phyloP scores from a whole-genome alignment of 495 filamentous ascomycete genomes.

The Aspergillus sparsus region DNA sequence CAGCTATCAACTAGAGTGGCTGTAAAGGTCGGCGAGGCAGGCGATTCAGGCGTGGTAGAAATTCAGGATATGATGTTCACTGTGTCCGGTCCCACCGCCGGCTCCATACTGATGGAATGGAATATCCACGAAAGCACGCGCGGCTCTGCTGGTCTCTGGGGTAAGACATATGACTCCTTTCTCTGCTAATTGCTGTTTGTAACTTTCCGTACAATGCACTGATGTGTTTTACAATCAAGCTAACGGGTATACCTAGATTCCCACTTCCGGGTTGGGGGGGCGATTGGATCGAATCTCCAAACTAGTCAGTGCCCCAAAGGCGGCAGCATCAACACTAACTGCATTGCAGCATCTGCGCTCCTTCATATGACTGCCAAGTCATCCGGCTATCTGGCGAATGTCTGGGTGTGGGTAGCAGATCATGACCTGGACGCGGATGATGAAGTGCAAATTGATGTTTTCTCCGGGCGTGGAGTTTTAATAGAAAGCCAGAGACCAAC shows the following conservation, averaged over 20 bases:
- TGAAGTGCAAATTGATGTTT: constrained; percentile 60
- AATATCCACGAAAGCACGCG: constrained; percentile 64
- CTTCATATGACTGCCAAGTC: constrained; percentile 55
- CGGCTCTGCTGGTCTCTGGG: constrained; percentile 76
- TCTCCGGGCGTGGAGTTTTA: constrained; percentile 59
- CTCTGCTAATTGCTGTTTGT: too few relatives aligned
- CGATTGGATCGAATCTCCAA: constrained; percentile 48
- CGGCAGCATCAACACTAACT: constrained; percentile 33
- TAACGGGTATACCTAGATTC: constrained; percentile 51
- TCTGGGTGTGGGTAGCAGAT: constrained; percentile 63
- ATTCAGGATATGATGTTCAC: constrained; percentile 76
- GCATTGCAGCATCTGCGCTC: constrained; percentile 56
- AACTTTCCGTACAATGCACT: too few relatives aligned
- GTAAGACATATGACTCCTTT: too few relatives aligned
- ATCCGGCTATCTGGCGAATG: constrained; percentile 59
- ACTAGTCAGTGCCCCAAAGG: not conserved
- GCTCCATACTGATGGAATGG: constrained; percentile 82
- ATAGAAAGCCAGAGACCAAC: constrained; percentile 48
- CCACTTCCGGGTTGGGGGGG: constrained; percentile 75
- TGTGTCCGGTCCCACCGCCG: constrained; percentile 71
- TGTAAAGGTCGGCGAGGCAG: constrained; percentile 71
- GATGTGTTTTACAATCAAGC: too few relatives aligned
- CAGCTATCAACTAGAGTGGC: too few relatives aligned
- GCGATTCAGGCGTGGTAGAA: constrained; percentile 71
- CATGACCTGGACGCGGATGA: constrained; percentile 59